Evolutionary conservation across 345 rosid species (phyloP).

Genomic region (Anacardium occidentale): DNA sequence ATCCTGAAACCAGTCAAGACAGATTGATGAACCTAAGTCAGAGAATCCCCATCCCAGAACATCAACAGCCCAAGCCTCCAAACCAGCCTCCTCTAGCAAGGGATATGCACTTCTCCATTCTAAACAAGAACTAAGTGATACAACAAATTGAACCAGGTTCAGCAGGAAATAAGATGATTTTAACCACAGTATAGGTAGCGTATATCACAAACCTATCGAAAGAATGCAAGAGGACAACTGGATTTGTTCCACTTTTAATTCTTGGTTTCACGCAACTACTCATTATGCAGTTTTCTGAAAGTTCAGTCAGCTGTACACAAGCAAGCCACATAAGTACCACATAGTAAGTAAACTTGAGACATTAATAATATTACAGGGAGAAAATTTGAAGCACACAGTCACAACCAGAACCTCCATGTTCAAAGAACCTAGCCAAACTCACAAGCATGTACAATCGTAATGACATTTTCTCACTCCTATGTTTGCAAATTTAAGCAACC

Average conservation of each 20-base stretch:
- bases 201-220: slow-evolving; percentile 68
- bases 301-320: slow-evolving; percentile 45
- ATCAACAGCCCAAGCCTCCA: slow-evolving; percentile 90
- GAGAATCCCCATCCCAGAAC: slow-evolving; percentile 96
- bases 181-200: not conserved
- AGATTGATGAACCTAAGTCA: slow-evolving; percentile 50
- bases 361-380: not conserved
- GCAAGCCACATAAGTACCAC: not conserved
- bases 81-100: slow-evolving; percentile 67
- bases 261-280: slow-evolving; percentile 71
- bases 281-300: slow-evolving; percentile 48
- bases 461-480: no score
- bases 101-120: slow-evolving; percentile 79
- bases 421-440: not conserved
- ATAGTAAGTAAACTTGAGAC: not conserved
- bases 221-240: slow-evolving; percentile 77
- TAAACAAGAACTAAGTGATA: slow-evolving; percentile 60
- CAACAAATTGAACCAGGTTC: slow-evolving; percentile 16
- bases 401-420: not conserved
- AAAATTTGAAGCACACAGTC: not conserved
- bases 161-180: slow-evolving; percentile 2
- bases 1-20: not conserved
- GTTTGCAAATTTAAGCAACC: not conserved
- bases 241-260: slow-evolving; percentile 36
- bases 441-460: not conserved